phyloP scores from a whole-genome alignment of 169 alveolate species.

The Babesia divergens region DNA sequence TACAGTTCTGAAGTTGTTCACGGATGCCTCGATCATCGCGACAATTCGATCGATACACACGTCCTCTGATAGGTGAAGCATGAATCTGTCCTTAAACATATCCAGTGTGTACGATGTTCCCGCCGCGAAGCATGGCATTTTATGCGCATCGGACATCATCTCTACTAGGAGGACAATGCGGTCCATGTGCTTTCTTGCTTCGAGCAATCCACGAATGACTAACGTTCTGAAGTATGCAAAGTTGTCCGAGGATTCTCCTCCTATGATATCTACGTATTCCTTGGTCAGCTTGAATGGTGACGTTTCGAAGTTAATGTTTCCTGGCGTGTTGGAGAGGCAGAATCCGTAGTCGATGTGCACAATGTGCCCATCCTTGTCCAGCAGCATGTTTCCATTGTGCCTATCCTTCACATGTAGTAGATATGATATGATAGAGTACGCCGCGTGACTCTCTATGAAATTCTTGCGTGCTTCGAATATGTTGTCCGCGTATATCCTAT shows the following conservation, averaged over 20 bases:
- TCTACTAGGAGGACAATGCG: constrained; percentile 83
- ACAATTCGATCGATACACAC: constrained; percentile 82
- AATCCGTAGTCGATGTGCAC: constrained; percentile 95
- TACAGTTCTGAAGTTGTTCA: constrained; percentile 90
- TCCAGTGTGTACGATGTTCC: constrained; percentile 77
- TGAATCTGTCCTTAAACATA: constrained; percentile 77
- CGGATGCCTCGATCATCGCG: constrained; percentile 86
- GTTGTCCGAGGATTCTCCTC: constrained; percentile 88
- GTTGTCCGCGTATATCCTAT: constrained; percentile 65
- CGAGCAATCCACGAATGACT: constrained; percentile 83
- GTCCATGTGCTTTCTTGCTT: constrained; percentile 86
- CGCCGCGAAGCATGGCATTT: constrained; percentile 86
- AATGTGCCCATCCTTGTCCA: constrained; percentile 91
- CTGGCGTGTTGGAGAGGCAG: constrained; percentile 94
- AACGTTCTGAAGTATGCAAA: constrained; percentile 85
- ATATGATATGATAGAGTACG: constrained; percentile 91
- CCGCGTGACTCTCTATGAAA: constrained; percentile 93
- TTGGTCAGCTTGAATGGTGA: constrained; percentile 95
- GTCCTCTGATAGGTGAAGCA: constrained; percentile 79
- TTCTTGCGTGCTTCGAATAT: constrained; percentile 79
- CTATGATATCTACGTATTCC: constrained; percentile 92
- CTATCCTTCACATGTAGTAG: constrained; percentile 92
- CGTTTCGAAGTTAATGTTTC: constrained; percentile 92
- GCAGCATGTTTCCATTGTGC: constrained; percentile 93
- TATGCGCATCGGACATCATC: constrained; percentile 87